Conservation (phyloP, 345 rosid species). For the Brassica cretica region DNA sequence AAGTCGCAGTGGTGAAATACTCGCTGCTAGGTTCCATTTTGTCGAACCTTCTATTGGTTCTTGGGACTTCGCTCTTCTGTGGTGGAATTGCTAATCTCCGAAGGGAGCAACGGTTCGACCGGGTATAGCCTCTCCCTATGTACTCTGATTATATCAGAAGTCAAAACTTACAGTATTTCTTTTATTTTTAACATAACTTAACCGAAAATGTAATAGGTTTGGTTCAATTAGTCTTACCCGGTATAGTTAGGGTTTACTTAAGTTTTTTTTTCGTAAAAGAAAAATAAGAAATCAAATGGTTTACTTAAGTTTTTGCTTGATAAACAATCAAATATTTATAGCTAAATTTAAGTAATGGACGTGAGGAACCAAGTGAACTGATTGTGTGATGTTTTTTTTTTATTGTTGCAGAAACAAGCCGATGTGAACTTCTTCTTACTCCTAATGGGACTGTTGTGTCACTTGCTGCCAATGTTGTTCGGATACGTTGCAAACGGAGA, state of each 20-base stretch:
- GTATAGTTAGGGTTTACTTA: not conserved
- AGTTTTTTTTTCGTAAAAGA: too few relatives aligned
- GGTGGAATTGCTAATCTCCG: constrained; percentile 83
- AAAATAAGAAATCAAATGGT: too few relatives aligned
- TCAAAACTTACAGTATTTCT: not conserved
- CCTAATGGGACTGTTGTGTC: constrained; percentile 76
- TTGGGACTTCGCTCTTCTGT: constrained; percentile 79
- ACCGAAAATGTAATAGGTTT: not conserved
- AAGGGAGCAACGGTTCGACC: constrained; percentile 73
- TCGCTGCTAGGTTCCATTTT: constrained; percentile 83
- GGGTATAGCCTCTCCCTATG: constrained; percentile 49
- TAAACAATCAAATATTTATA: not conserved
- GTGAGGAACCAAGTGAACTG: not conserved
- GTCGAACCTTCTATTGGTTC: constrained; percentile 85
- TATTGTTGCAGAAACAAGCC: constrained; percentile 71
- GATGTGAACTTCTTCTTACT: constrained; percentile 85
- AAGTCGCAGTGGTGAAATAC: constrained; percentile 73
- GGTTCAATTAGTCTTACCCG: not conserved
- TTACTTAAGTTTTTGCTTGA: not conserved
- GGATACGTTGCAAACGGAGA: constrained; percentile 45
- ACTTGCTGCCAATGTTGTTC: constrained; percentile 69
- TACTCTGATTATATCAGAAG: not conserved
- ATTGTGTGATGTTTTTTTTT: not conserved
- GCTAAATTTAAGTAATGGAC: not conserved
- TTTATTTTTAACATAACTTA: not conserved